These are phyloP conservation scores for Hypholoma sublateritium DNA, from an alignment of 768 basidiomycete genomes.

Conservation along the genomic window DNA sequence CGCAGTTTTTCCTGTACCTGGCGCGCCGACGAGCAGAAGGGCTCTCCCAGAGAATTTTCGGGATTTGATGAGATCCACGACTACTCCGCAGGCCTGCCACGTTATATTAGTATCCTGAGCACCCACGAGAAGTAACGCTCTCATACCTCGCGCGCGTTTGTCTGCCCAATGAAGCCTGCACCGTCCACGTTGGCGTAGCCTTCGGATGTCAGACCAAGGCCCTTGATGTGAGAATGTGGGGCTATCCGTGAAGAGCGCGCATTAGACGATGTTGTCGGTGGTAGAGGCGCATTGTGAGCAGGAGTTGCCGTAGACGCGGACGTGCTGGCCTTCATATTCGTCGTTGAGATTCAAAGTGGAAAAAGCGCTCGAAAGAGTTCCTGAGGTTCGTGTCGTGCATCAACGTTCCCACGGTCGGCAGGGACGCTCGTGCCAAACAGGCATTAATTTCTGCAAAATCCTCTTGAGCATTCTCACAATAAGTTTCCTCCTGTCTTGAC, in stretches of 20 bases:
- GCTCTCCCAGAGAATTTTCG: constrained; percentile 94
- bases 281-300: constrained; percentile 72
- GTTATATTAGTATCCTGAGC: not conserved
- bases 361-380: not conserved
- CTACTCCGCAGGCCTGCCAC: constrained; percentile 82
- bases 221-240: constrained; percentile 96
- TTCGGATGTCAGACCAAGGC: constrained; percentile 85
- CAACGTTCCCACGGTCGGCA: constrained; percentile 5
- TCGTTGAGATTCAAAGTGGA: constrained; percentile 9
- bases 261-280: constrained; percentile 60
- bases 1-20: constrained; percentile 98
- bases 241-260: constrained; percentile 79
- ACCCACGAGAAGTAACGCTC: not conserved
- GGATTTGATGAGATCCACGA: constrained; percentile 86
- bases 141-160: constrained; percentile 83
- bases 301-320: constrained; percentile 50
- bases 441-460: too few relatives aligned
- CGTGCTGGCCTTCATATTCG: constrained; percentile 36
- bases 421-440: too few relatives aligned
- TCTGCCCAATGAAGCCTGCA: constrained; percentile 91
- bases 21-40: constrained; percentile 89
- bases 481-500: too few relatives aligned
- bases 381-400: not conserved
- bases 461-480: too few relatives aligned
- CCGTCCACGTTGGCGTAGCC: constrained; percentile 71